These are phyloP conservation scores for Bipolaris sorokiniana DNA, from an alignment of 2,329 filamentous ascomycete species.

Conservation along the genomic window DNA sequence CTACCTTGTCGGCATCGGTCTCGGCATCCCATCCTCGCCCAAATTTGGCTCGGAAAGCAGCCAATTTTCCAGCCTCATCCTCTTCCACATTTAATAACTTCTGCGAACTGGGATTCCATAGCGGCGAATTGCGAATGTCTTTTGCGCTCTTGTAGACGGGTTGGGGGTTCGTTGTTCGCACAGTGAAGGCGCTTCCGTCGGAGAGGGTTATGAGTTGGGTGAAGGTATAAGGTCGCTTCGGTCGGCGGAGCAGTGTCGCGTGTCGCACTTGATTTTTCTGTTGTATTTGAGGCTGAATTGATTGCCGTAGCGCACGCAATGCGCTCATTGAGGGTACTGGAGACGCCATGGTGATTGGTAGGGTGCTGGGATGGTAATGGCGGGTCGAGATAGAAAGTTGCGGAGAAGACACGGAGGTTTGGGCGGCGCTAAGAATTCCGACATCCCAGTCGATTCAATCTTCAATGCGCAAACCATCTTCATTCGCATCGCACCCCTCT, in stretches of 20 bases:
- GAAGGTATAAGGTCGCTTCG: conserved; percentile 93
- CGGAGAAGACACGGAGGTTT: conserved; percentile 30
- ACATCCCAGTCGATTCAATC: conserved; percentile 4
- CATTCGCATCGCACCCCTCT: conserved; percentile 8
- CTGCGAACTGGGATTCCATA: conserved; percentile 88
- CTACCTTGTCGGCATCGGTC: conserved; percentile 14
- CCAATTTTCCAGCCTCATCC: conserved; percentile 89
- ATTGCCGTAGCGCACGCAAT: conserved; percentile 39
- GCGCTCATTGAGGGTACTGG: conserved; percentile 43
- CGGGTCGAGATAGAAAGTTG: conserved; percentile 24
- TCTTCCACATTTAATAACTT: conserved; percentile 87
- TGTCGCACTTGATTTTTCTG: conserved; percentile 67
- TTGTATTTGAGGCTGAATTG: conserved; percentile 28
- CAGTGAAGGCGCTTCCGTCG: conserved; percentile 84
- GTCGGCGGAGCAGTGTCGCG: conserved; percentile 83
- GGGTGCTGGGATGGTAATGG: conserved; percentile 12
- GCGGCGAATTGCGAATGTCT: conserved; percentile 84
- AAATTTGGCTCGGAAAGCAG: conserved; percentile 83
- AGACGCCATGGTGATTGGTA: conserved; percentile 33
- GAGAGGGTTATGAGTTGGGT: conserved; percentile 94
- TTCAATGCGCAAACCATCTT: conserved; percentile 6
- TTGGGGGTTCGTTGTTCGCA: conserved; percentile 75
- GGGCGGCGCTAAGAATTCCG: conserved; percentile 26
- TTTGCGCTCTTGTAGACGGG: conserved; percentile 70
- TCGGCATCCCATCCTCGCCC: conserved; percentile 78